A percentile compares a stretch with the other conserved stretches of the same genome.
These are phyloP conservation scores for Diatrype stigma DNA, from an alignment of 2,329 filamentous ascomycete genomes.

Conservation along the genomic window DNA sequence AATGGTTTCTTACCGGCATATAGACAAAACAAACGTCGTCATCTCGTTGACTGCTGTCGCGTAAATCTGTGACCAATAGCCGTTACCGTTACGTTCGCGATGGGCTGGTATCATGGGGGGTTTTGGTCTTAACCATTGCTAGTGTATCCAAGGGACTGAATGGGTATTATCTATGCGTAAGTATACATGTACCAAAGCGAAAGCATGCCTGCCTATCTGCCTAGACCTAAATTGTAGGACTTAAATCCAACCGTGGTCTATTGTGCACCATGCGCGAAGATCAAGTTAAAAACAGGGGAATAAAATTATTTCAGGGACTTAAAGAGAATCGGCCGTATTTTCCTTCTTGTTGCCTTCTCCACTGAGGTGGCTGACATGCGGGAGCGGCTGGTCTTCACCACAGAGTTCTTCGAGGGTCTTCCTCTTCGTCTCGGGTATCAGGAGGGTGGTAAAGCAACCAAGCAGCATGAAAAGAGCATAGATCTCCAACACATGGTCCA, in stretches of 20 bases:
- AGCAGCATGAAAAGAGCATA: conserved; percentile 72
- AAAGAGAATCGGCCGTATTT: conserved; percentile 9
- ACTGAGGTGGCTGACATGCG: conserved; percentile 2
- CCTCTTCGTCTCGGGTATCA: conserved; percentile 71
- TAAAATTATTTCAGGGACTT: background rate
- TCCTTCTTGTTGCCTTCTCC: conserved; percentile 6
- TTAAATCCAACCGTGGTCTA: background rate
- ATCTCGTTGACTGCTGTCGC: conserved; percentile 6
- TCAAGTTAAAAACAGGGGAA: background rate
- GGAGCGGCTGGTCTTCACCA: conserved; percentile 23
- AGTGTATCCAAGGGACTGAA: background rate
- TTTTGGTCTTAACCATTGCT: too few relatives aligned
- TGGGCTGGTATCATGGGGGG: background rate
- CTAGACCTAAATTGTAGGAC: background rate
- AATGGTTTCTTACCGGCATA: background rate
- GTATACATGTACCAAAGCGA: background rate
- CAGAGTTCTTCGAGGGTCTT: conserved; percentile 67
- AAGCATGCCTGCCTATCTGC: too few relatives aligned
- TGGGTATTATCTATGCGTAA: background rate
- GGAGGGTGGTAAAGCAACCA: conserved; percentile 62
- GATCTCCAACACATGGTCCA: conserved; percentile 75
- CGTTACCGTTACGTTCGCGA: conserved; percentile 2
- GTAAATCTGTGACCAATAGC: background rate
- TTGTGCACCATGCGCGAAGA: background rate
- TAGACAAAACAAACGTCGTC: conserved; percentile 18